Evolutionary conservation across 257 asterid genomes (phyloP).

Genomic region (Scutellaria baicalensis): DNA sequence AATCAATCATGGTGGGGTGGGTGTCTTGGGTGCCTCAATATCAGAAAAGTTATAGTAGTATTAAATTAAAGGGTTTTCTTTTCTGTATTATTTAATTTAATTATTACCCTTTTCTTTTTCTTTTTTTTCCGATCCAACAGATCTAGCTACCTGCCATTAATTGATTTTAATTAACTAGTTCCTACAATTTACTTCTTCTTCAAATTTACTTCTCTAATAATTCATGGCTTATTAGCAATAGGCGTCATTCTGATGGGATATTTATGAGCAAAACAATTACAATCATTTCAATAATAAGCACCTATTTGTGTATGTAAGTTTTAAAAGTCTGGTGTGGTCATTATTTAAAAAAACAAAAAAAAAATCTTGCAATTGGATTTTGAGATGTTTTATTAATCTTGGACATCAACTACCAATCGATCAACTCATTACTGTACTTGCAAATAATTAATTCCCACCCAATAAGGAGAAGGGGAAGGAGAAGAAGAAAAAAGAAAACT

Average conservation of each 20-base stretch:
- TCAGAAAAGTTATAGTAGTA: background rate
- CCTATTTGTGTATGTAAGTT: too few species aligned
- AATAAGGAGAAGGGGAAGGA: too few species aligned
- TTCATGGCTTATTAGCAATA: too few species aligned
- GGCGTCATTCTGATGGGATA: too few species aligned
- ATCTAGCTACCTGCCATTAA: slow-evolving; percentile 10
- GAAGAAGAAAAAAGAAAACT: too few species aligned
- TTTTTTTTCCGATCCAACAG: background rate
- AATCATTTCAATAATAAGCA: too few species aligned
- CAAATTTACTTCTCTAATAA: too few species aligned
- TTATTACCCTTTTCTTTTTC: background rate
- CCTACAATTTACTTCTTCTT: slow-evolving; percentile 7
- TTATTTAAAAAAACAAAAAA: background rate
- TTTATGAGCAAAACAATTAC: too few species aligned
- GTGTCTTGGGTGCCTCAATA: slow-evolving; percentile 17
- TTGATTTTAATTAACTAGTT: background rate
- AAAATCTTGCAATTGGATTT: slow-evolving; percentile 8
- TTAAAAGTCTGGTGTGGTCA: too few species aligned
- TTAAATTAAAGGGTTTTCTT: background rate
- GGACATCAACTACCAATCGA: background rate
- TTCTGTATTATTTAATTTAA: background rate
- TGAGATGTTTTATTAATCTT: too few species aligned
- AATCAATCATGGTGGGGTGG: background rate
- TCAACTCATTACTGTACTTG: slow-evolving; percentile 4
- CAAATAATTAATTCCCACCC: too few species aligned